These are phyloP conservation scores for Eimeria mitis DNA, from an alignment of 169 alveolate genomes.

Conservation along the genomic window DNA sequence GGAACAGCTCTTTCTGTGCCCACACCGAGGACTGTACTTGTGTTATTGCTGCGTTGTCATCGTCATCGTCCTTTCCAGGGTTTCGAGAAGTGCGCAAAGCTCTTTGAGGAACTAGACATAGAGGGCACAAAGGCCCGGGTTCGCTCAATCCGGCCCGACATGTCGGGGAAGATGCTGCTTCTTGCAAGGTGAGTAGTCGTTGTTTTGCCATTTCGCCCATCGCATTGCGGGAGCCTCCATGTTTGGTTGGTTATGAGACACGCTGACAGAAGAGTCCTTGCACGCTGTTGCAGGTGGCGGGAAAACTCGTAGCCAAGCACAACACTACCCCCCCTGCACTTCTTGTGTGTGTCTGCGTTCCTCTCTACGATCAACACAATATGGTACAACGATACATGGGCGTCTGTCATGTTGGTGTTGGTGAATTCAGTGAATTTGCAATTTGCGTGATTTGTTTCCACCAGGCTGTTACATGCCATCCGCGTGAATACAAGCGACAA, in stretches of 20 bases:
- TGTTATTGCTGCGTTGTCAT: background rate
- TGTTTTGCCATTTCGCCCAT: background rate
- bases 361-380: too few relatives aligned
- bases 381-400: background rate
- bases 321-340: background rate
- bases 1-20: background rate
- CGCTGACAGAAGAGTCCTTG: background rate
- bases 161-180: slow-evolving; percentile 83
- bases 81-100: slow-evolving; percentile 74
- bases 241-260: background rate
- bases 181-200: slow-evolving; percentile 61
- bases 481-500: slow-evolving; percentile 91
- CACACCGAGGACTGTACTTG: background rate
- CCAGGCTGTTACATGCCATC: slow-evolving; percentile 73
- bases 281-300: background rate
- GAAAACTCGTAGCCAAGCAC: background rate
- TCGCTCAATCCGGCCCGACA: slow-evolving; percentile 76
- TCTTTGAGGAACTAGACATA: slow-evolving; percentile 79
- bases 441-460: background rate
- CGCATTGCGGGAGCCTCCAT: background rate
- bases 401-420: background rate
- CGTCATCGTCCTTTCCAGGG: slow-evolving; percentile 46
- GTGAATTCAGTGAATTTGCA: background rate
- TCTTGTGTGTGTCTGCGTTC: background rate
- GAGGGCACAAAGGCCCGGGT: slow-evolving; percentile 79